Evolutionary conservation across 495 filamentous ascomycete species (phyloP).

Genomic region (Aspergillus asperescens): DNA sequence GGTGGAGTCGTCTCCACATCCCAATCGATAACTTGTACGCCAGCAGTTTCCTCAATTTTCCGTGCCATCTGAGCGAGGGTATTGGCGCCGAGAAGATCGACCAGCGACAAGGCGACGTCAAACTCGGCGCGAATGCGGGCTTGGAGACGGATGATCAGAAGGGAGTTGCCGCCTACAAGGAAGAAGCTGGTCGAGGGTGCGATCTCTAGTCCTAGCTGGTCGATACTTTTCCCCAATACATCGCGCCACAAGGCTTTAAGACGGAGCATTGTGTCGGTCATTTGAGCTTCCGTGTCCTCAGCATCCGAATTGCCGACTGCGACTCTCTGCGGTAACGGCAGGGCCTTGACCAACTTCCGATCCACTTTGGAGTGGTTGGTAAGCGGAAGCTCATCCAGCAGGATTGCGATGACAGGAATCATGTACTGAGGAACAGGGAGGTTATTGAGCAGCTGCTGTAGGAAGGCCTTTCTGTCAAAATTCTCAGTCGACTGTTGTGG

Average conservation of each 20-base stretch:
- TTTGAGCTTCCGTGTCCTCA: too few relatives aligned
- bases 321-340: slow-evolving; percentile 2
- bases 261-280: too few relatives aligned
- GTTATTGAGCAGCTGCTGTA: not conserved
- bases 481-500: not conserved
- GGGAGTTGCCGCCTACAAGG: slow-evolving; percentile 34
- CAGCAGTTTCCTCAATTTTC: not conserved
- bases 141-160: slow-evolving; percentile 31
- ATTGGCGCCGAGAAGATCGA: slow-evolving; percentile 30
- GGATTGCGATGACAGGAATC: not conserved
- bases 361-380: not conserved
- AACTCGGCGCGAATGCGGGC: slow-evolving; percentile 21
- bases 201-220: too few relatives aligned
- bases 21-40: slow-evolving; percentile 19
- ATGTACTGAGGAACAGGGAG: slow-evolving; percentile 2
- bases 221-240: too few relatives aligned
- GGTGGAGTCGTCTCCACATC: not conserved
- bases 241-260: too few relatives aligned
- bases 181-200: slow-evolving; percentile 38
- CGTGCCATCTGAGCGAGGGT: slow-evolving; percentile 22
- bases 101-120: slow-evolving; percentile 12
- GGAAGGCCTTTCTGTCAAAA: not conserved
- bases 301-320: too few relatives aligned
- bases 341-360: not conserved
- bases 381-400: not conserved